Evolutionary conservation across 257 asterid genomes (phyloP).

Genomic region (Jacaranda copaia): DNA sequence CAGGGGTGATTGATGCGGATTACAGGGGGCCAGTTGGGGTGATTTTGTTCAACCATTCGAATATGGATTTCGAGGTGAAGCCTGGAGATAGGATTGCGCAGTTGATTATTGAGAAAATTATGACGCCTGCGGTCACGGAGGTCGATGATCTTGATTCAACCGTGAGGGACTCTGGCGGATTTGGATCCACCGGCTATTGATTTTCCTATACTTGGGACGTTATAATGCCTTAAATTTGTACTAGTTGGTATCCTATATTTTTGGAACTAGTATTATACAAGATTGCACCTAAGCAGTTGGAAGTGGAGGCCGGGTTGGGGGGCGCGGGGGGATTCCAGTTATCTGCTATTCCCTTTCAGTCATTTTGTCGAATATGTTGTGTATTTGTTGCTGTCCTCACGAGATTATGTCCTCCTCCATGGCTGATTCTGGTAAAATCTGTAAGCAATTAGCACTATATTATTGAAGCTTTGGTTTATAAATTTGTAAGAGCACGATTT

Average conservation of each 20-base stretch:
- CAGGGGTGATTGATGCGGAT: constrained; percentile 84
- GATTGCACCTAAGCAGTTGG: no score
- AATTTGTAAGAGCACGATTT: no score
- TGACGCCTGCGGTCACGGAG: constrained; percentile 52
- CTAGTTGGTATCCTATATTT: neutral
- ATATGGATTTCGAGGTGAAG: constrained; percentile 59
- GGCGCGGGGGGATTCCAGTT: no score
- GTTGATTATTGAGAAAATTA: constrained; percentile 49
- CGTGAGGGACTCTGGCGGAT: constrained; percentile 40
- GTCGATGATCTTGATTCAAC: constrained; percentile 51
- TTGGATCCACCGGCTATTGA: constrained; percentile 45
- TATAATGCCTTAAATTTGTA: neutral
- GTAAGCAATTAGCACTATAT: no score
- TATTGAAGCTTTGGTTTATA: no score
- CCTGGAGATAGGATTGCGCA: constrained; percentile 55
- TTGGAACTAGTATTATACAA: neutral
- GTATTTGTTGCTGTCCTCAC: neutral
- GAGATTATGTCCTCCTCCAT: no score
- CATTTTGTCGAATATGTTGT: neutral
- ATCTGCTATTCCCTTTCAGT: neutral
- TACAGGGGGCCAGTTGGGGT: constrained; percentile 59
- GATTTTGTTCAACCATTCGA: constrained; percentile 61
- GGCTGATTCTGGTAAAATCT: no score
- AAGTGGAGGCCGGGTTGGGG: no score
- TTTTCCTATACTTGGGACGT: neutral